Conservation (phyloP, 2,329 filamentous ascomycete species). For the Trichoderma sp. region DNA sequence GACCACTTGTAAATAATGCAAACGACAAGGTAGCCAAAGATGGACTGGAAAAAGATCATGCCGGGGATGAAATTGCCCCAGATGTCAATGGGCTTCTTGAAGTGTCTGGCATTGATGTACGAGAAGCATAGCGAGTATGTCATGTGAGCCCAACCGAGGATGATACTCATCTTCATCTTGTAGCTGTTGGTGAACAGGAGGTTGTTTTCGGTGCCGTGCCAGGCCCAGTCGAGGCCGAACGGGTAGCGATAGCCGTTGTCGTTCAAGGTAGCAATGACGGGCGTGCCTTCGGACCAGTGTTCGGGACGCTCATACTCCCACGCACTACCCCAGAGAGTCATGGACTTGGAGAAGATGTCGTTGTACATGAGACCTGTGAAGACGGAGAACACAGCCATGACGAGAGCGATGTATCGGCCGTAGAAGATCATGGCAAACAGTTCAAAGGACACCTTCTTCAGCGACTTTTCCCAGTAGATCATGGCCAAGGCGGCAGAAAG, state of each 20-base stretch:
- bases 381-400: constrained; percentile 97
- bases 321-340: constrained; percentile 84
- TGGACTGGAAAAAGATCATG: constrained; percentile 99
- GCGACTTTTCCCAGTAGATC: constrained; percentile 93
- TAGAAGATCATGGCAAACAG: constrained; percentile 99
- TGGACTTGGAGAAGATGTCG: constrained; percentile 91
- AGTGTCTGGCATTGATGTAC: constrained; percentile 90
- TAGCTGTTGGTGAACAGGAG: constrained; percentile 96
- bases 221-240: constrained; percentile 93
- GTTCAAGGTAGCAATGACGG: constrained; percentile 66
- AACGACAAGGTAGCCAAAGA: constrained; percentile 94
- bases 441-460: constrained; percentile 92
- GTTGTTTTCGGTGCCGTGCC: constrained; percentile 95
- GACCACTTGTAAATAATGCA: constrained; percentile 98
- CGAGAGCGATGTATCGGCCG: constrained; percentile 94
- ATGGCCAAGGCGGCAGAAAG: constrained; percentile 79
- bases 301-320: constrained; percentile 78
- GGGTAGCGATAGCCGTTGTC: constrained; percentile 79
- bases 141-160: constrained; percentile 98
- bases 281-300: constrained; percentile 65
- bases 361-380: constrained; percentile 98
- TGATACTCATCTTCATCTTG: constrained; percentile 99
- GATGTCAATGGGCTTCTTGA: constrained; percentile 92
- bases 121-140: constrained; percentile 95
- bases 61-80: constrained; percentile 97